Conservation (phyloP, 2,329 filamentous ascomycete species). For the Colletotrichum sp. region DNA sequence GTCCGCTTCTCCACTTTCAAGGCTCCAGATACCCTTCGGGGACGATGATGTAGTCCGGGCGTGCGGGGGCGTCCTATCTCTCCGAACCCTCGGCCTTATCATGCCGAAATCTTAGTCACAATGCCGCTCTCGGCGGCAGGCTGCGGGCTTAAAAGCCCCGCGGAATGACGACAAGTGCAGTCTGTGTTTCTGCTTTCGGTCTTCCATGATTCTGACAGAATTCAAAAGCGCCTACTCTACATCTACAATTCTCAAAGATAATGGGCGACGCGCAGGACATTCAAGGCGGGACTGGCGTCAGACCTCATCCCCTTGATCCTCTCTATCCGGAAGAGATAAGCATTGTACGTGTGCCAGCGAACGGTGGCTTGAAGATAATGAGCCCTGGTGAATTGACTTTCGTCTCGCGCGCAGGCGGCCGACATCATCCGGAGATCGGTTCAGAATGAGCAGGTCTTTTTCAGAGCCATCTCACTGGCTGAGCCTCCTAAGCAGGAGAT, state of each 20-base stretch:
- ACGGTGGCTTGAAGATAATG: too few species aligned
- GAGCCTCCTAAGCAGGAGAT: conserved; percentile 50
- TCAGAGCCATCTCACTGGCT: conserved; percentile 48
- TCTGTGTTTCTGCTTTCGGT: neutral
- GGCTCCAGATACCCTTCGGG: conserved; percentile 18
- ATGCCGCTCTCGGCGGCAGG: neutral
- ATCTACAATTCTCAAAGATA: neutral
- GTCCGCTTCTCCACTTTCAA: neutral
- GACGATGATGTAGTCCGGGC: neutral
- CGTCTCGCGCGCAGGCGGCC: neutral
- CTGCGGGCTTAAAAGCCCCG: neutral
- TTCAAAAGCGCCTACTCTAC: neutral
- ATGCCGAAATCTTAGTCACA: neutral
- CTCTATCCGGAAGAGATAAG: conserved; percentile 12
- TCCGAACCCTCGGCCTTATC: neutral
- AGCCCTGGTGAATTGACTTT: neutral
- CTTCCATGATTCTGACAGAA: neutral
- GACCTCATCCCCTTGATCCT: conserved; percentile 16
- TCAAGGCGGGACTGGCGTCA: neutral
- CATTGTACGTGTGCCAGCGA: neutral
- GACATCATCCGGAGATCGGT: neutral
- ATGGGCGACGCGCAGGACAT: neutral
- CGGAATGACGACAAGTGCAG: neutral
- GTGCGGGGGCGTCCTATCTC: neutral
- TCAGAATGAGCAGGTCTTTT: conserved; percentile 30